Percentiles rank a stretch among this genome's conserved stretches.
Conservation (phyloP, 805 yeast genomes). For the Kluyveromyces siamensis region DNA sequence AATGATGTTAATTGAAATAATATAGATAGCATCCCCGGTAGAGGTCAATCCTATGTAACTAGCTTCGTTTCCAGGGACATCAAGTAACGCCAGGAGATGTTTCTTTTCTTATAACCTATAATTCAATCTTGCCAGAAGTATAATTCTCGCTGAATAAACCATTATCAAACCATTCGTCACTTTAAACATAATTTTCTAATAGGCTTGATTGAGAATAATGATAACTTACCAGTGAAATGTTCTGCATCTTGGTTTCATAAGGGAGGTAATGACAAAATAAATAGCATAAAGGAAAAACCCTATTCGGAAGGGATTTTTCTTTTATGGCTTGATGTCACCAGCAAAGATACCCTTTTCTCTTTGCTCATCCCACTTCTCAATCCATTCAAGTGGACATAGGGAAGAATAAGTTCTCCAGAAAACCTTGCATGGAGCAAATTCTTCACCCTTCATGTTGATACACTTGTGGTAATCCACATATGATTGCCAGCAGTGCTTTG, state of each 20-base stretch:
- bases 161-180: not conserved
- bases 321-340: constrained; percentile 35
- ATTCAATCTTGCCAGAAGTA: not conserved
- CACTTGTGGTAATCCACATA: constrained; percentile 98
- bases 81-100: not conserved
- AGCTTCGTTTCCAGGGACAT: not conserved
- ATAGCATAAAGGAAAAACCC: not conserved
- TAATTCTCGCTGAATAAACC: not conserved
- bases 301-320: not conserved
- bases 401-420: constrained; percentile 87
- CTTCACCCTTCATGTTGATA: constrained; percentile 94
- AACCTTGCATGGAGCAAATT: constrained; percentile 93
- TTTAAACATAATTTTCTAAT: not conserved
- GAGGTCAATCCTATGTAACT: not conserved
- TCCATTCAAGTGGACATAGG: constrained; percentile 78
- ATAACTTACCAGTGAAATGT: not conserved
- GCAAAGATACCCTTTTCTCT: constrained; percentile 56
- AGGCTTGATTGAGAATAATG: not conserved
- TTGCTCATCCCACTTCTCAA: constrained; percentile 82
- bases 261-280: not conserved
- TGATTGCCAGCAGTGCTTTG: constrained; percentile 97
- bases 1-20: not conserved
- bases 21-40: not conserved
- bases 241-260: not conserved
- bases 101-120: not conserved